A percentile compares a stretch with the other conserved stretches of the same genome.
phyloP scores from a whole-genome alignment of 2,329 filamentous ascomycete species.

The Lasiodiplodia gonubiensis region DNA sequence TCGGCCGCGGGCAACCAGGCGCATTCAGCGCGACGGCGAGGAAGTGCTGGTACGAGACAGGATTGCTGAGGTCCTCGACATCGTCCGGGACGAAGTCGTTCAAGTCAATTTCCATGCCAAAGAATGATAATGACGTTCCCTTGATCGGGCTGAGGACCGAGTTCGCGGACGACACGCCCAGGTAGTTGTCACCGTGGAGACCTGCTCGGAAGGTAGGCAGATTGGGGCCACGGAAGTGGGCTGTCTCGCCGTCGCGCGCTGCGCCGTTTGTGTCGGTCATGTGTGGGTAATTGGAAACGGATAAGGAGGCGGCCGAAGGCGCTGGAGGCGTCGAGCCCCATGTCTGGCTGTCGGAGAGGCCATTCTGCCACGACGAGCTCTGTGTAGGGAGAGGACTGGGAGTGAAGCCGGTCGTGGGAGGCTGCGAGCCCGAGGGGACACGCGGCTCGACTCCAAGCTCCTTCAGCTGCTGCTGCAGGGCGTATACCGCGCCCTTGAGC shows the following conservation, averaged over 20 bases:
- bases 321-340: conserved; percentile 34
- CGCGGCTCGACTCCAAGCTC: conserved; percentile 67
- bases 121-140: conserved; percentile 76
- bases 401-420: conserved; percentile 38
- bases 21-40: conserved; percentile 66
- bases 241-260: conserved; percentile 32
- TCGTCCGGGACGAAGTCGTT: conserved; percentile 72
- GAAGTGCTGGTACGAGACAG: conserved; percentile 74
- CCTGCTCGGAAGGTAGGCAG: conserved; percentile 55
- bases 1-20: conserved; percentile 6
- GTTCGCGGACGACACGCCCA: conserved; percentile 68
- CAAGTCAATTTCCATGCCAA: conserved; percentile 81
- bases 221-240: conserved; percentile 33
- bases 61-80: conserved; percentile 62
- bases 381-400: conserved; percentile 30
- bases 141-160: conserved; percentile 74
- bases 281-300: conserved; percentile 32
- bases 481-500: conserved; percentile 69
- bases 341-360: conserved; percentile 31
- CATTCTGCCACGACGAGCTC: conserved; percentile 33
- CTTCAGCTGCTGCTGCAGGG: conserved; percentile 70
- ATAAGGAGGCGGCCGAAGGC: conserved; percentile 35
- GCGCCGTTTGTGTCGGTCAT: conserved; percentile 26
- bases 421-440: conserved; percentile 38
- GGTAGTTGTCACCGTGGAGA: conserved; percentile 65